phyloP scores from a whole-genome alignment of 768 basidiomycete genomes.

The Mycena haematopus region DNA sequence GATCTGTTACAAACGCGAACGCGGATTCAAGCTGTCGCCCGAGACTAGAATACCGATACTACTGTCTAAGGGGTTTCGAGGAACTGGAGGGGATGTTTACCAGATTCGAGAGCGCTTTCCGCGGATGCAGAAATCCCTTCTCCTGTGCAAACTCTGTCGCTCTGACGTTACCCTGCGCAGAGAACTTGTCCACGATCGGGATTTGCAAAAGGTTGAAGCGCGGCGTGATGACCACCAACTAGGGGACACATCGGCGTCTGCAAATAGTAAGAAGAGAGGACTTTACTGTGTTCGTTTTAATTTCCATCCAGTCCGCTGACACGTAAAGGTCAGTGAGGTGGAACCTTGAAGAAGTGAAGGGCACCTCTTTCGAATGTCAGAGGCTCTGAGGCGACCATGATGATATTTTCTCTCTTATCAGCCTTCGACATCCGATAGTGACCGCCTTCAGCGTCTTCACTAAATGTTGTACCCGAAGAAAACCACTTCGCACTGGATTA shows the following conservation, averaged over 20 bases:
- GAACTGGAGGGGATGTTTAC: neutral
- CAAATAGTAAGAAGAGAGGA: neutral
- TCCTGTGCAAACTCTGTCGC: slow-evolving; percentile 85
- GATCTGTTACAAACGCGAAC: too few relatives aligned
- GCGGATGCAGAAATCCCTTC: slow-evolving; percentile 77
- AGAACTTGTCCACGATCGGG: slow-evolving; percentile 92
- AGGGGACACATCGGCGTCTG: slow-evolving; percentile 32
- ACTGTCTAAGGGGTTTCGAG: too few relatives aligned
- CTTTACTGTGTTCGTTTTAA: slow-evolving; percentile 73
- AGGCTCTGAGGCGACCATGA: slow-evolving; percentile 94
- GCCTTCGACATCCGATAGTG: slow-evolving; percentile 96
- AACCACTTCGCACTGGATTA: slow-evolving; percentile 67
- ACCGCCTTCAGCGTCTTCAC: slow-evolving; percentile 86
- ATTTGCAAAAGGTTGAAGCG: slow-evolving; percentile 96
- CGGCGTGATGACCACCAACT: slow-evolving; percentile 93
- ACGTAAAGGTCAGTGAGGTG: slow-evolving; percentile 4
- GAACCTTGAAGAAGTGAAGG: slow-evolving; percentile 5
- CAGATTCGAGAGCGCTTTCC: slow-evolving; percentile 36
- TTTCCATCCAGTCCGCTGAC: slow-evolving; percentile 98
- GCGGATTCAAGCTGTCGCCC: too few relatives aligned
- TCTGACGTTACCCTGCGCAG: slow-evolving; percentile 73
- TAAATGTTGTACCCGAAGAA: slow-evolving; percentile 93
- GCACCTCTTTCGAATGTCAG: slow-evolving; percentile 94
- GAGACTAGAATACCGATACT: too few relatives aligned
- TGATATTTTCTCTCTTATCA: slow-evolving; percentile 95